phyloP scores from a whole-genome alignment of 371 early-diverging fungal genomes.

The Encephalitozoon cuniculi region DNA sequence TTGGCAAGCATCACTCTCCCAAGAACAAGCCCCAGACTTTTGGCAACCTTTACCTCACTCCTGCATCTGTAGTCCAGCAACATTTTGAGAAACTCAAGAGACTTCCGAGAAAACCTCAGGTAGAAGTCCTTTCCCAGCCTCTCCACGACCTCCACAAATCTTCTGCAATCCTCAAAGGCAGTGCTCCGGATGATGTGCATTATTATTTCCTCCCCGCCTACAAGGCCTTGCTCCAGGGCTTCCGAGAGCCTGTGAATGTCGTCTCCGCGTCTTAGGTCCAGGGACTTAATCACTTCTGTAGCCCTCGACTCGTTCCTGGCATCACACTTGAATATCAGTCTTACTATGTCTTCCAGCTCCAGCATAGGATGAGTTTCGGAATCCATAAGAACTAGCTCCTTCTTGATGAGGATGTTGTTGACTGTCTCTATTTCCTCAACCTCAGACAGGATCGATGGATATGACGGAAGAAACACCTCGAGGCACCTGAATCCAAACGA shows the following conservation, averaged over 20 bases:
- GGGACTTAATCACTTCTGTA: background rate
- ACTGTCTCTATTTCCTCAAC: constrained; percentile 43
- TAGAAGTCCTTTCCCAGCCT: constrained; percentile 9
- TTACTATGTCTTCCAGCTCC: constrained; percentile 2
- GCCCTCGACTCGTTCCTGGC: background rate
- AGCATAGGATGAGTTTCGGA: constrained; percentile 10
- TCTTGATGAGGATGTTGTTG: constrained; percentile 33
- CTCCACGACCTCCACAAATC: background rate
- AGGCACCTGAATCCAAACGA: constrained; percentile 45
- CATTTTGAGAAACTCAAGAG: constrained; percentile 1
- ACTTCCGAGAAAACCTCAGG: background rate
- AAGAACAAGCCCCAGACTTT: constrained; percentile 36
- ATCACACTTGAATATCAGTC: background rate
- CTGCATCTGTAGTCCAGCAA: constrained; percentile 8
- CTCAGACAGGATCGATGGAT: constrained; percentile 29
- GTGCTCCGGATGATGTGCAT: background rate
- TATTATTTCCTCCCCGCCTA: background rate
- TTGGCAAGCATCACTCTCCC: constrained; percentile 42
- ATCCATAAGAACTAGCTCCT: constrained; percentile 46
- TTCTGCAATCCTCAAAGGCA: background rate
- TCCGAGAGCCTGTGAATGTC: background rate
- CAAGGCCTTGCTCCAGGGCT: background rate
- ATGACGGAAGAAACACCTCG: constrained; percentile 25
- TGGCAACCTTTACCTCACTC: constrained; percentile 34
- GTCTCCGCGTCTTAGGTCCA: background rate